phyloP scores from a whole-genome alignment of 2,329 filamentous ascomycete species.

The Beauveria asiatica region DNA sequence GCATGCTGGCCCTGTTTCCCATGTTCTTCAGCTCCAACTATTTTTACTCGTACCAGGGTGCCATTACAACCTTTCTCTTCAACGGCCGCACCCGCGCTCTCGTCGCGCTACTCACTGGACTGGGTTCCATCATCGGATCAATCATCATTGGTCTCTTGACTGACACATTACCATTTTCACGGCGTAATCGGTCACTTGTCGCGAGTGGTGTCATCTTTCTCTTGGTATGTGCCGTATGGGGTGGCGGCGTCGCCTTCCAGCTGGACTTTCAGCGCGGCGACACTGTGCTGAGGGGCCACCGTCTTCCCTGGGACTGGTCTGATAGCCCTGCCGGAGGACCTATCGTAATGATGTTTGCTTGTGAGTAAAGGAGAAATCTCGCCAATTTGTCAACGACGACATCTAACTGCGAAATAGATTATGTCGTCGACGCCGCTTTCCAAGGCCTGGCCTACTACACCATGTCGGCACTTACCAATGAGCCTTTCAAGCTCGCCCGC shows the following conservation, averaged over 20 bases:
- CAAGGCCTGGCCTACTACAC: conserved; percentile 59
- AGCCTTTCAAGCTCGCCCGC: conserved; percentile 63
- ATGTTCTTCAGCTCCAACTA: conserved; percentile 58
- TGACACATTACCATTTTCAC: conserved; percentile 46
- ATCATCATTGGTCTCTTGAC: conserved; percentile 56
- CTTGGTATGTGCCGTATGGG: conserved; percentile 60
- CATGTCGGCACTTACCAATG: conserved; percentile 69
- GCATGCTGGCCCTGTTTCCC: conserved; percentile 1
- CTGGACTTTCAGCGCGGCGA: conserved; percentile 33
- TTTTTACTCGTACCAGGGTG: conserved; percentile 72
- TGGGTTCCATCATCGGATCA: conserved; percentile 63
- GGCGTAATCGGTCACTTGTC: conserved; percentile 52
- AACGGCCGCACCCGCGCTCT: conserved; percentile 62
- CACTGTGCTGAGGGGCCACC: conserved; percentile 12
- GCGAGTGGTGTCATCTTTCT: conserved; percentile 49
- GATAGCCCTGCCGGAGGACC: conserved; percentile 17
- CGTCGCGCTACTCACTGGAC: conserved; percentile 57
- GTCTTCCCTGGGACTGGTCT: conserved; percentile 20
- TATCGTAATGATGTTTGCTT: conserved; percentile 19
- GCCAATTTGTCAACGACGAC: too few relatives aligned
- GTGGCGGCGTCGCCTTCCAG: conserved; percentile 62
- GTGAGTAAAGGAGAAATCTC: conserved; percentile 4
- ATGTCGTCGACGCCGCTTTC: conserved; percentile 19
- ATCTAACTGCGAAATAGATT: conserved; percentile 13
- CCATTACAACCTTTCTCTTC: conserved; percentile 60